These are phyloP conservation scores for Pichia sp. DNA, from an alignment of 1,139 yeast species.

Conservation along the genomic window DNA sequence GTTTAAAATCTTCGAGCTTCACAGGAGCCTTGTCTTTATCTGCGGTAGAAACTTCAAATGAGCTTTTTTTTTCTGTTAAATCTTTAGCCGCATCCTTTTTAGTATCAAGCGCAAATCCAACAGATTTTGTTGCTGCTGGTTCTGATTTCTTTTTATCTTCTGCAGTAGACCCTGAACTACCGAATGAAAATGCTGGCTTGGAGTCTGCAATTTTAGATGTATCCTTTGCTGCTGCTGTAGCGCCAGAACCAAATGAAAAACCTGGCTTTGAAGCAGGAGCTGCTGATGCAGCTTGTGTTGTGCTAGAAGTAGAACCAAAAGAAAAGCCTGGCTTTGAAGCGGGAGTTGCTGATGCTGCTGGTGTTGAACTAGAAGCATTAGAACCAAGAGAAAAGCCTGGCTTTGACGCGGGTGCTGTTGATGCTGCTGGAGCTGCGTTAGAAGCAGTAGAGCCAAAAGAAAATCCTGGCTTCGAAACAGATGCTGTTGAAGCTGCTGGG, in stretches of 20 bases:
- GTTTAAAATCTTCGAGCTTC: constrained; percentile 50
- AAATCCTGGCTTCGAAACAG: constrained; percentile 23
- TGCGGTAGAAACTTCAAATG: constrained; percentile 9
- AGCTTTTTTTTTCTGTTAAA: constrained; percentile 21
- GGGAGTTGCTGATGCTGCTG: no score
- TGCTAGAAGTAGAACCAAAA: constrained; percentile 23
- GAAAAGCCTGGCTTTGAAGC: constrained; percentile 24
- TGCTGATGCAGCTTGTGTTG: constrained; percentile 20
- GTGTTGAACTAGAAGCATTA: no score
- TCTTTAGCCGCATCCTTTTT: constrained; percentile 17
- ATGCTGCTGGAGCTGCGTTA: constrained; percentile 14
- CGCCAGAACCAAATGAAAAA: constrained; percentile 28
- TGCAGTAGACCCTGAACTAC: not conserved
- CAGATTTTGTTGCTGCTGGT: not conserved
- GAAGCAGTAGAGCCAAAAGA: constrained; percentile 24
- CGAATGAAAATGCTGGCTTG: constrained; percentile 4
- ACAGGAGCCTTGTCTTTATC: constrained; percentile 14
- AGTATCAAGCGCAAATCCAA: not conserved
- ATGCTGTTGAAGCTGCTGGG: not conserved
- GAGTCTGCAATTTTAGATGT: constrained; percentile 6
- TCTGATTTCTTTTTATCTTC: constrained; percentile 4
- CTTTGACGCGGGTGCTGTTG: constrained; percentile 15
- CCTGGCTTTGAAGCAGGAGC: constrained; percentile 19
- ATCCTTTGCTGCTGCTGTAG: not conserved
- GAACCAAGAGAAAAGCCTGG: no score